These are phyloP conservation scores for Malbranchea cinnamomea DNA, from an alignment of 2,329 filamentous ascomycete genomes.

Conservation along the genomic window DNA sequence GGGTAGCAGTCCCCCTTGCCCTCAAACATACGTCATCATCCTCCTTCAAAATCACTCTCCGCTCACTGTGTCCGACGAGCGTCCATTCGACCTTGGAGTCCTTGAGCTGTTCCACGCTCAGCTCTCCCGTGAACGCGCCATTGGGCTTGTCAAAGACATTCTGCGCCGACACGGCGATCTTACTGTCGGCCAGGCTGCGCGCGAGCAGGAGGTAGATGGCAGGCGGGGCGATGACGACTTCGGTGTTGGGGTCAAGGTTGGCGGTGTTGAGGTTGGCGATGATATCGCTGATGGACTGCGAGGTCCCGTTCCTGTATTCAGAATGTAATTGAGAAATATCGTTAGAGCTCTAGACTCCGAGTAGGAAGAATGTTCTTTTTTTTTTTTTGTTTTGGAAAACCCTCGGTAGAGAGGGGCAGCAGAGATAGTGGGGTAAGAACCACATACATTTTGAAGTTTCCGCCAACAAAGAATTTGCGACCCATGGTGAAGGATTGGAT, in stretches of 20 bases:
- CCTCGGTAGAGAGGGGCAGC: conserved; percentile 17
- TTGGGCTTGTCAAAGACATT: conserved; percentile 97
- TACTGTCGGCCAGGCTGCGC: conserved; percentile 59
- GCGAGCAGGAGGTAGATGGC: conserved; percentile 79
- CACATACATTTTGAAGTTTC: conserved; percentile 97
- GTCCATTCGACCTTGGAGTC: conserved; percentile 81
- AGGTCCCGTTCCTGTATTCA: conserved; percentile 72
- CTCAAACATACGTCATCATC: conserved; percentile 44
- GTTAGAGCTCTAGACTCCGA: too few species aligned
- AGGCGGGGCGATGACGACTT: conserved; percentile 90
- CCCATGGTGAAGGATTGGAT: conserved; percentile 45
- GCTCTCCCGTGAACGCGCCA: conserved; percentile 94
- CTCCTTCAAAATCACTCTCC: conserved; percentile 79
- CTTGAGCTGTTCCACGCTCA: conserved; percentile 79
- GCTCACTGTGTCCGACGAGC: conserved; percentile 89
- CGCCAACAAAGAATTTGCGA: conserved; percentile 94
- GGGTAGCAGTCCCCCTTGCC: not conserved
- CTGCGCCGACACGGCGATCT: conserved; percentile 79
- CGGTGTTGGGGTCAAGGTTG: conserved; percentile 46
- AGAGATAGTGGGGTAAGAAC: conserved; percentile 8
- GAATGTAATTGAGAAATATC: too few species aligned
- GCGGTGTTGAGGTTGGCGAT: conserved; percentile 78
- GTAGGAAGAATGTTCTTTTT: too few species aligned
- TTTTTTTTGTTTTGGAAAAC: conserved; percentile 1
- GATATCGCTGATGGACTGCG: conserved; percentile 80